Percentiles rank a stretch among this genome's conserved stretches.
Evolutionary conservation across 306 rosid species (phyloP).

Genomic region (Argentina anserina): DNA sequence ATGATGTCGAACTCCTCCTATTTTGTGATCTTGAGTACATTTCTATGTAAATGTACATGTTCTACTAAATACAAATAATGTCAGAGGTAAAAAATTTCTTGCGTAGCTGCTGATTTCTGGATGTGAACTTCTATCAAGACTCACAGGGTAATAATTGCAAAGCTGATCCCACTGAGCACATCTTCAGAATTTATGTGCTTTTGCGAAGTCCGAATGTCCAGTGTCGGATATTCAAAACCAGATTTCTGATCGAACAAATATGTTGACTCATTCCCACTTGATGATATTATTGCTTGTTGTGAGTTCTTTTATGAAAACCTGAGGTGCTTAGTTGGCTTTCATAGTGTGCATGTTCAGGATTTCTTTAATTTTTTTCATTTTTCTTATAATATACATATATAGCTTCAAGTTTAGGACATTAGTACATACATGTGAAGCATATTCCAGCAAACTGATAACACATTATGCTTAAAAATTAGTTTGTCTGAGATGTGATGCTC

Average conservation of each 20-base stretch:
- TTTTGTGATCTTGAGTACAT: conserved; percentile 16
- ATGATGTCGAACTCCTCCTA: conserved; percentile 19
- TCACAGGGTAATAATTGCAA: neutral
- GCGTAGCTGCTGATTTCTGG: neutral
- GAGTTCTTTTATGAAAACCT: neutral
- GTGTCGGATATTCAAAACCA: neutral
- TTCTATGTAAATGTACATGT: conserved; percentile 25
- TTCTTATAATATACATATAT: neutral
- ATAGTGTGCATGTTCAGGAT: conserved; percentile 2
- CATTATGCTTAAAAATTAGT: neutral
- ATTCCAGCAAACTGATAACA: conserved; percentile 4
- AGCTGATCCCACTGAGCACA: neutral
- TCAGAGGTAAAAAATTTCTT: conserved; percentile 13
- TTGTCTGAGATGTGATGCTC: neutral
- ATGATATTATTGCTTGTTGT: neutral
- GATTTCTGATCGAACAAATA: neutral
- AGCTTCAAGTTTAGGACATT: neutral
- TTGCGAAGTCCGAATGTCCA: no score
- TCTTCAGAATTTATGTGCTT: neutral
- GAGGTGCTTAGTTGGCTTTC: conserved; percentile 11
- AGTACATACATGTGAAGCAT: neutral
- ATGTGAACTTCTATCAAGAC: neutral
- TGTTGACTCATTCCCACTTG: neutral
- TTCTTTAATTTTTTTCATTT: no score
- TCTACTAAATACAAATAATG: conserved; percentile 13